Evolutionary conservation across 2,329 filamentous ascomycete genomes (phyloP).

Genomic region (Grosmannia huntii): DNA sequence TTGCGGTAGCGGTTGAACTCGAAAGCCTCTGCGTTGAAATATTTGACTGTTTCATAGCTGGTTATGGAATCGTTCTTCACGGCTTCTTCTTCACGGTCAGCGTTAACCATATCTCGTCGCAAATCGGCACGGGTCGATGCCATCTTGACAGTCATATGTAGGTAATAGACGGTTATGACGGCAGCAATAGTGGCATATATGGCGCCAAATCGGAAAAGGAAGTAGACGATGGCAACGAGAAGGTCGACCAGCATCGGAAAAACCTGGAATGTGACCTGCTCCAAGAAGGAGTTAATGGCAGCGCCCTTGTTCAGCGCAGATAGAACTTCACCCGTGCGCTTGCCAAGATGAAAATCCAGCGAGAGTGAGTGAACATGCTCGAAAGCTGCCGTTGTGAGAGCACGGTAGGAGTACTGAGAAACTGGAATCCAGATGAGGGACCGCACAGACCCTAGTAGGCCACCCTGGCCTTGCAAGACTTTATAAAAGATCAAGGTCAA

Average conservation of each 20-base stretch:
- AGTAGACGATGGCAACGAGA: constrained; percentile 70
- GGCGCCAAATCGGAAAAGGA: constrained; percentile 66
- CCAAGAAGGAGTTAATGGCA: constrained; percentile 91
- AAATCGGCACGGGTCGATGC: constrained; percentile 86
- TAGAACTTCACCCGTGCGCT: constrained; percentile 90
- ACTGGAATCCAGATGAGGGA: constrained; percentile 92
- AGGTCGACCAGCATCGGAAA: constrained; percentile 91
- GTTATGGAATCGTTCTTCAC: constrained; percentile 98
- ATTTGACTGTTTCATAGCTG: constrained; percentile 93
- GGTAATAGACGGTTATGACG: constrained; percentile 88
- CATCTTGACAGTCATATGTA: constrained; percentile 93
- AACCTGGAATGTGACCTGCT: constrained; percentile 92
- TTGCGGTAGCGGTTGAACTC: constrained; percentile 62
- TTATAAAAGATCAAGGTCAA: constrained; percentile 65
- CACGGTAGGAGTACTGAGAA: constrained; percentile 90
- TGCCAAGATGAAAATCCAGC: constrained; percentile 90
- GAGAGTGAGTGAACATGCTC: constrained; percentile 94
- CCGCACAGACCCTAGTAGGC: constrained; percentile 69
- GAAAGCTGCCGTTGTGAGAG: constrained; percentile 87
- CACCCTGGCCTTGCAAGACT: constrained; percentile 77
- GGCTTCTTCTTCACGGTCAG: constrained; percentile 86
- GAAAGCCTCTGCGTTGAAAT: constrained; percentile 74
- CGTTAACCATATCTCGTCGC: constrained; percentile 86
- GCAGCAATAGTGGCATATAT: constrained; percentile 84
- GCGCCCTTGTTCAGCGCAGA: constrained; percentile 93